A percentile compares a stretch with the other conserved stretches of the same genome.
Conservation (phyloP, 2,329 filamentous ascomycete species). For the Epicoccum nigrum region DNA sequence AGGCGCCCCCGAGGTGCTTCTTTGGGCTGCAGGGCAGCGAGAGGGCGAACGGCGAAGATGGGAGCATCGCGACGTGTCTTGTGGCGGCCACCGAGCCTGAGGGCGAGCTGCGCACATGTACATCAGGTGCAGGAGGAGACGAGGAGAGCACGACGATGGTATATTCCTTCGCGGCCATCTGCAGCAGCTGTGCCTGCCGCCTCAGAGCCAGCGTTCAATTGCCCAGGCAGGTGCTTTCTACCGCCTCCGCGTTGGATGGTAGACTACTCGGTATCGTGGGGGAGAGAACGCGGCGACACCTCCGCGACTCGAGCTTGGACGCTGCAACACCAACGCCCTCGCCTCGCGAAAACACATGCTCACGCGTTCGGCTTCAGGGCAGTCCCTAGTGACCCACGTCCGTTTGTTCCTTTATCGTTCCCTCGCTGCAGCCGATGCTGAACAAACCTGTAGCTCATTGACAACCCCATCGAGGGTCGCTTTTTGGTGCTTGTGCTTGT, state of each 20-base stretch:
- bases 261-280: slow-evolving; percentile 10
- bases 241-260: slow-evolving; percentile 5
- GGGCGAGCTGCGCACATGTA: slow-evolving; percentile 19
- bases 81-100: slow-evolving; percentile 24
- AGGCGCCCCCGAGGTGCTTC: slow-evolving; percentile 30
- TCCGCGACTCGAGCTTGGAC: no score
- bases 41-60: slow-evolving; percentile 30
- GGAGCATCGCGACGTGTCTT: slow-evolving; percentile 39
- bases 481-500: no score
- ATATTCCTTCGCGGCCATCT: slow-evolving; percentile 34
- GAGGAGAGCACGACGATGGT: slow-evolving; percentile 41
- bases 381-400: background rate
- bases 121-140: slow-evolving; percentile 36
- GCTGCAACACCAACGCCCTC: background rate
- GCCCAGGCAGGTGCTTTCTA: no score
- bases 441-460: no score
- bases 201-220: slow-evolving; percentile 13
- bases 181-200: slow-evolving; percentile 19
- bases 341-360: slow-evolving; percentile 16
- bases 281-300: background rate
- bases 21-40: slow-evolving; percentile 30
- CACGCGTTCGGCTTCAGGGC: slow-evolving; percentile 11
- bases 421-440: background rate
- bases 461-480: no score
- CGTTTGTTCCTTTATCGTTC: background rate